Evolutionary conservation across 2,329 filamentous ascomycete species (phyloP), one percentile per base, ranked within the genome.

Genomic region (Colletotrichum tropicicola): DNA sequence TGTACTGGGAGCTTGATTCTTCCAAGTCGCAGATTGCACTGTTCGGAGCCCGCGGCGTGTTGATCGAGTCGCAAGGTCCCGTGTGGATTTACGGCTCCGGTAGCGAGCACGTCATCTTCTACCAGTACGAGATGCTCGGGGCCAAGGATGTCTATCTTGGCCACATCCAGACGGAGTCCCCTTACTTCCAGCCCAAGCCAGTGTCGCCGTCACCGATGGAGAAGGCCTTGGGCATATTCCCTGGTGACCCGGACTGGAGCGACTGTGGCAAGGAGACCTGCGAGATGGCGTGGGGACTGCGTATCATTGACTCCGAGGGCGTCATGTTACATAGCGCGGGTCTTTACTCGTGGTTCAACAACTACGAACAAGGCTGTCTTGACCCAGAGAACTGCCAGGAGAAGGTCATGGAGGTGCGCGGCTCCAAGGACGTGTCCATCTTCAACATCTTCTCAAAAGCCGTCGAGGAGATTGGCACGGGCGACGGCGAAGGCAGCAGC

Each of bases 321-420:
- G 77, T 89, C 23, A 71, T 81, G 28, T 71, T 84, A 17, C 85
- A 89, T 60, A 83, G 85, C 8, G 82, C 81, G 0, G 87, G 87
- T 0, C 69, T 88, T 4, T 89, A 89, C 74, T 82, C 78, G 53
- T 89, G 88, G 79, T 89, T 88, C 78, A 79, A 85, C 70, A 83
- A 86, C 75, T 89, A 88, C 75, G 72, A 72, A 32, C 83, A 87
- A 70, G 72, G 72, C 13, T 87, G 85, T 70, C 73, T 86, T 4
- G 56, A 71, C 0, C 70, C 71, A 6, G 72, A 85, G 55, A 77
- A 81, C 70, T 88, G 85, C 74, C 85, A 87, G 74, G 41, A 72
- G 19, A 54, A 59, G 5, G 65, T 70, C 30, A 25, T 68, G 3
- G 62, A 71, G 44, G 59, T 72, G 10, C 61, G 49, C 6, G 68